Evolutionary conservation across 2,329 filamentous ascomycete genomes (phyloP).

Genomic region (Verticillium isaacii): DNA sequence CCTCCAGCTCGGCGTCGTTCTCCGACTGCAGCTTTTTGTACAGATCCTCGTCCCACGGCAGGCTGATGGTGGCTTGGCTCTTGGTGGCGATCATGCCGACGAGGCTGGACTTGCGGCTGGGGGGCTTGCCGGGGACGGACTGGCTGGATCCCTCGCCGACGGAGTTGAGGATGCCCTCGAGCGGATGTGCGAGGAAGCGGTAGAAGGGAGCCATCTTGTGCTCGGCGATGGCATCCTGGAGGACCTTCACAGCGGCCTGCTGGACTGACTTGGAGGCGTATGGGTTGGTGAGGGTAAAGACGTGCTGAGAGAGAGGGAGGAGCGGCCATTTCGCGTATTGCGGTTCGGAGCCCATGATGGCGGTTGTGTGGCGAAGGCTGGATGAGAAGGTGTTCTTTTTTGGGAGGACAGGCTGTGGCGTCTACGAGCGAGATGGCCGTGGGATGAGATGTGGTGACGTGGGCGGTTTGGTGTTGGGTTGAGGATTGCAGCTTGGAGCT

Average conservation of each 20-base stretch:
- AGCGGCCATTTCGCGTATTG: constrained; percentile 83
- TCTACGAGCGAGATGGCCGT: constrained; percentile 7
- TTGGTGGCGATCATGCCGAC: constrained; percentile 73
- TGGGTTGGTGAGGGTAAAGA: constrained; percentile 81
- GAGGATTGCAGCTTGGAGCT: not conserved
- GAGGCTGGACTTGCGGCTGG: constrained; percentile 63
- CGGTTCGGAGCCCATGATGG: constrained; percentile 71
- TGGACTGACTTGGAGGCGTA: constrained; percentile 63
- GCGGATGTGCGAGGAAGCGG: constrained; percentile 75
- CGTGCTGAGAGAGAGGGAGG: constrained; percentile 76
- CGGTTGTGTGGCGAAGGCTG: constrained; percentile 5
- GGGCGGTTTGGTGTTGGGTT: not conserved
- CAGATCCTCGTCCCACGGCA: constrained; percentile 87
- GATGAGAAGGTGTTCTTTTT: not conserved
- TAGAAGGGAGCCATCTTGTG: constrained; percentile 88
- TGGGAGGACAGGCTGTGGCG: constrained; percentile 1
- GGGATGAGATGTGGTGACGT: not conserved
- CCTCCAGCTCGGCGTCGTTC: constrained; percentile 73
- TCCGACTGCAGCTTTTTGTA: constrained; percentile 74
- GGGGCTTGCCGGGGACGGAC: constrained; percentile 46
- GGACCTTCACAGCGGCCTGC: constrained; percentile 64
- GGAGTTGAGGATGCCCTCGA: constrained; percentile 76
- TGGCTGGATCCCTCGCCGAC: constrained; percentile 58
- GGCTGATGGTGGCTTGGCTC: constrained; percentile 58
- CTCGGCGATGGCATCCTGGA: constrained; percentile 78